phyloP scores from a whole-genome alignment of 192 early-diverging fungal species.

The Polychytrium aggregatum region DNA sequence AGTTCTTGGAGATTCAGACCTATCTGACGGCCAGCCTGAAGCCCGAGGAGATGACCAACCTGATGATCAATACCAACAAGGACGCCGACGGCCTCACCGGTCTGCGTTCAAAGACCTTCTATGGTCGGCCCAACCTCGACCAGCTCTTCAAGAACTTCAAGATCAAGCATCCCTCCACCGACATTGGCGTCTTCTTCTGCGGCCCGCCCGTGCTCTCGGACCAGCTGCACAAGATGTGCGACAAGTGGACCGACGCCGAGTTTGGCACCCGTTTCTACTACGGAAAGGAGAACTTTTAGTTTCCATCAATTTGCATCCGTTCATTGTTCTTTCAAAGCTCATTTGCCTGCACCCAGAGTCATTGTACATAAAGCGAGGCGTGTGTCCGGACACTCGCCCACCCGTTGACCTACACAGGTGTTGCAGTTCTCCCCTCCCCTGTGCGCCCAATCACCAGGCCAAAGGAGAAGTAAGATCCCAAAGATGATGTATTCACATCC shows the following conservation, averaged over 20 bases:
- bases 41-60: slow-evolving; percentile 53
- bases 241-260: slow-evolving; percentile 48
- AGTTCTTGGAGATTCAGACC: slow-evolving; percentile 69
- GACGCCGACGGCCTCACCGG: slow-evolving; percentile 62
- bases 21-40: slow-evolving; percentile 64
- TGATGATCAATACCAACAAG: slow-evolving; percentile 52
- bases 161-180: slow-evolving; percentile 53
- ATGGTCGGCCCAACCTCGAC: slow-evolving; percentile 71
- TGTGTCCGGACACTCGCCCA: no score
- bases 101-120: slow-evolving; percentile 60
- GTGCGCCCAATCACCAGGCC: no score
- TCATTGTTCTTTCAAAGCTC: no score
- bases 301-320: no score
- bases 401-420: no score
- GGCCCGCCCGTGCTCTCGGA: slow-evolving; percentile 62
- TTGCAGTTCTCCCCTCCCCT: no score
- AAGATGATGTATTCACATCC: no score
- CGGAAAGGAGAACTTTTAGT: slow-evolving; percentile 52
- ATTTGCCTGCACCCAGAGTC: no score
- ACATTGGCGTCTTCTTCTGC: slow-evolving; percentile 83
- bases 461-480: no score
- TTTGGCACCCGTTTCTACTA: slow-evolving; percentile 65
- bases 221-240: slow-evolving; percentile 49
- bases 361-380: no score
- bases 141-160: slow-evolving; percentile 55